Base-by-base conservation (phyloP, 495 filamentous ascomycete genomes). In the Lepidopterella palustris region DNA sequence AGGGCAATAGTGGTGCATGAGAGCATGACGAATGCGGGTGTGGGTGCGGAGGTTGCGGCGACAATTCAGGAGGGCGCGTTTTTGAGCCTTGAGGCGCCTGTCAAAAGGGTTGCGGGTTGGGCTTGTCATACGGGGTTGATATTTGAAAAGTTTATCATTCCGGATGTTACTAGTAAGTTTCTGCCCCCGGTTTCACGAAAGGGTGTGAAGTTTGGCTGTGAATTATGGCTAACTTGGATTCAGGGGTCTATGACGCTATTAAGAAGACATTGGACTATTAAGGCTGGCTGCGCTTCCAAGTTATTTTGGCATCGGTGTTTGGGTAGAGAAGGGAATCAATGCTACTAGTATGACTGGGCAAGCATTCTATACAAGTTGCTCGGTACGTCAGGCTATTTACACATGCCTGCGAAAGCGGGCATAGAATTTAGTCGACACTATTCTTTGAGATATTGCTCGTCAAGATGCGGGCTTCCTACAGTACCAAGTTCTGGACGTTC, bases 1-100 rank as follows among this genome's bases (percentile, higher is more conserved):
- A 74, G 92, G 53, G 92, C 90, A 29, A 79, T 98, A 28, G 86
- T 98, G 1, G 93, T 97, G 8, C 93, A 98, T 71, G 93, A 98
- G 73, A 87, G 89, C 56, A 96, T 96, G 89, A 77, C 95, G 54
- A 97, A 96, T 71, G 92, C 89, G 13, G 95, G 93, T 11, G 81
- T 97, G 23, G 93, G 95, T 9, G 92, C 95, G 18, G 91, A 97
- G 69, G 85, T 98, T 3, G 90, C 95, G 0, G 89, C 90, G 0
- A 92, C 90, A 8, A 88, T 98, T 55, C 92, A 97, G 69, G 89
- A 92, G 51, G 82, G 83, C 48, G 89, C 90, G 0, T 98, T 98
- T 69, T 70, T 96, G 67, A 82, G 84, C 23, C 75, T 98, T 4
- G 91, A 97, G 66, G 92, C 93, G n/a, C 93, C 93, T 0, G 89